Evolutionary conservation across 306 rosid species (phyloP), one percentile per base, ranked within the genome.

Genomic region (Gillenia trifoliata): DNA sequence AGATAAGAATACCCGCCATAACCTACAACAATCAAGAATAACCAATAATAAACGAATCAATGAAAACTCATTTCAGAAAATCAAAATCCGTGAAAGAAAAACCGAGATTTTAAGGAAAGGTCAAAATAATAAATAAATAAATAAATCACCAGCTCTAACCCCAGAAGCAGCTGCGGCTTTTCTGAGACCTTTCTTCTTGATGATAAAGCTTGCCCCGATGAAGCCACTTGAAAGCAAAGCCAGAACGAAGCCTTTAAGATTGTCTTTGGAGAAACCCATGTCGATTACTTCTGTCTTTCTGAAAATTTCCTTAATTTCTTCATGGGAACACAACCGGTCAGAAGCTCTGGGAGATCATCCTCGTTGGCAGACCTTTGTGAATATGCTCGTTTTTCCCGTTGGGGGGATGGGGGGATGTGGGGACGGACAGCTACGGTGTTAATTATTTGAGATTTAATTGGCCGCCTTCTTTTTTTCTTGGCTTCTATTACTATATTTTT

Each of bases 151-250:
- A 77, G 96, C 96, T 83, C 94, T 81, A 74, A 90, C 84, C 73
- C 96, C 96, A 65, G 86, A 88, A 84, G 77, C 70, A 4, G 90
- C 89, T 49, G 96, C 93, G 20, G 98, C 93, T 90, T 82, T 87
- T 86, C 88, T 76, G 40, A 92, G 93, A 16, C 96, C 98, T 78
- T 85, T 86, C 77, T 92, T 92, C 89, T 92, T 90, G 41, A 92
- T 90, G 76, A 92, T 92, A 63, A 92, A 92, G 77, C 98, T 92
- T n/a, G 87, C 78, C 61, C 98, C 98, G 59, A 92, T 88, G 85
- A 92, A 90, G 36, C 70, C 86, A 84, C 98, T 92, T 47, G 98
- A 92, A 4, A 64, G 73, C 88, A 92, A 76, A 25, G 98, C 98
- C 68, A 92, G 73, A 79, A 83, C 23, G n/a, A 92, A 79, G 31